Conservation (phyloP, 2,329 filamentous ascomycete species). For the Paecilomyces sp. region DNA sequence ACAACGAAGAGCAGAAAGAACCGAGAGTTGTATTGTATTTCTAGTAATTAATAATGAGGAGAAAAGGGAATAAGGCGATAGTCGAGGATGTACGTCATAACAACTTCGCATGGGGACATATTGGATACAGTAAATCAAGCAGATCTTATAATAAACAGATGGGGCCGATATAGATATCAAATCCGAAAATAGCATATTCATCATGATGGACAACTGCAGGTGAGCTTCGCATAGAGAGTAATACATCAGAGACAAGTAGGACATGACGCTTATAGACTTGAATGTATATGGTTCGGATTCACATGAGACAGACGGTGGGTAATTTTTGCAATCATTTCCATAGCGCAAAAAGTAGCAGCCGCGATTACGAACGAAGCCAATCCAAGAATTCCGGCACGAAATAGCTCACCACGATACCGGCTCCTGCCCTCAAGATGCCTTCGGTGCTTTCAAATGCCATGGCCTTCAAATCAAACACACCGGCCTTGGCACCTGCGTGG, state of each 20-base stretch:
- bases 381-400: slow-evolving; percentile 75
- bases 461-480: slow-evolving; percentile 87
- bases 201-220: not conserved
- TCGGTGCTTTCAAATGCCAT: slow-evolving; percentile 96
- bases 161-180: not conserved
- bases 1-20: too few species aligned
- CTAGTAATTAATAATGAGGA: not conserved
- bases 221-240: not conserved
- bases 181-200: not conserved
- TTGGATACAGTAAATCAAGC: not conserved
- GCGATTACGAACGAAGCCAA: slow-evolving; percentile 40
- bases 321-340: slow-evolving; percentile 3
- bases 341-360: not conserved
- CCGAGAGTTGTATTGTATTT: too few species aligned
- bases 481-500: slow-evolving; percentile 87
- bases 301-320: not conserved
- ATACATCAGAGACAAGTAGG: not conserved
- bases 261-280: not conserved
- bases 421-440: slow-evolving; percentile 85
- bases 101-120: not conserved
- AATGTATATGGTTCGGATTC: not conserved
- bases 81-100: not conserved
- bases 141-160: not conserved
- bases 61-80: not conserved
- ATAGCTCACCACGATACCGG: slow-evolving; percentile 88